Base-by-base conservation (phyloP, 106 monocot species). In the Triglochin maritima region DNA sequence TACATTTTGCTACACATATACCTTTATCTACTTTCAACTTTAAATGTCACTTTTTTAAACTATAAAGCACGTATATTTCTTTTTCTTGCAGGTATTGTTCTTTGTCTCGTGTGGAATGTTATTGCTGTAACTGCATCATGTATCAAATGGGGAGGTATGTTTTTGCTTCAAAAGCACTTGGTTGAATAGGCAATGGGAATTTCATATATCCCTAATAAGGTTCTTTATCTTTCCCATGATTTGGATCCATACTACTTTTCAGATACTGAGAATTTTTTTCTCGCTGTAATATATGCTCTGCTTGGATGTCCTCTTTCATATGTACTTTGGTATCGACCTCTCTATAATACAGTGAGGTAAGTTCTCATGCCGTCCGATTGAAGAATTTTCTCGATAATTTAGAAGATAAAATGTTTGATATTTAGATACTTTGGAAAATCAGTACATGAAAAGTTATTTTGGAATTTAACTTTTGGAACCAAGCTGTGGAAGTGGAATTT, bases 231-330 rank as follows among this genome's bases (percentile, higher is more conserved):
- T 29, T 29, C 29, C 29, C 29, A 29, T 29, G 15, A 4, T 64
- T 64, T 64, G 4, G 16, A n/a, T 17, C 65, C 44, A 42, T 65
- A 44, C 47, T 53, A 47, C 0, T 65, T 65, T 45, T 13, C 82
- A 95, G 90, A 87, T 68, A 87, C 82, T n/a, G 90, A 85, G 63
- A 85, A 87, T 3, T 95, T 90, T 73, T 87, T 90, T 65, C 94
- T 95, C 57, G 82, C 94, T 48, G 61, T 61, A 50, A 95, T 95
- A 9, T 95, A 95, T 83, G 94, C 90, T 65, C 50, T 95, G 48
- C 71, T 85, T 78, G 94, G 94, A 42, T 66, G 69, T 29, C 94
- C 90, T 55, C 79, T 95, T 59, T 95, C 94, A 60, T 95, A 90
- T 79, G 73, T 90, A 58, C 73, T 89, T 47, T 95, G 94, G 94